These are phyloP conservation scores for Monilinia fructicola DNA, from an alignment of 2,329 filamentous ascomycete species.

Conservation along the genomic window DNA sequence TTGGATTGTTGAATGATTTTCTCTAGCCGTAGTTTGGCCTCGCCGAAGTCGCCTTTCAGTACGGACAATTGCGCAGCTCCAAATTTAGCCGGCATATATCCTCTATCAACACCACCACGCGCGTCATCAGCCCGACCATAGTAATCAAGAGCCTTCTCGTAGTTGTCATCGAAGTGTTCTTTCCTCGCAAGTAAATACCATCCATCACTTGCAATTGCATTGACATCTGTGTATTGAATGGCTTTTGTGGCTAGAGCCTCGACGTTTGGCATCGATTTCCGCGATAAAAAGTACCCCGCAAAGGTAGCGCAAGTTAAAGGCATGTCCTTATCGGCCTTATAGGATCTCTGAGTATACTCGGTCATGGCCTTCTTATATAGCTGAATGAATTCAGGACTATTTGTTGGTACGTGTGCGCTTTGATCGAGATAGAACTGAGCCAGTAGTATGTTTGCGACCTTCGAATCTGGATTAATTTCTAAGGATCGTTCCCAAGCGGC, in stretches of 20 bases:
- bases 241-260: conserved; percentile 87
- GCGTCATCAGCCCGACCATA: conserved; percentile 91
- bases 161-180: conserved; percentile 78
- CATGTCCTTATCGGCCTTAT: conserved; percentile 88
- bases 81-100: conserved; percentile 92
- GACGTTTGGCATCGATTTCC: conserved; percentile 76
- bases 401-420: conserved; percentile 78
- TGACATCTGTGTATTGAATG: conserved; percentile 93
- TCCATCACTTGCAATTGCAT: conserved; percentile 93
- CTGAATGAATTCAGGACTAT: conserved; percentile 78
- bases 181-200: conserved; percentile 95
- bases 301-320: conserved; percentile 90
- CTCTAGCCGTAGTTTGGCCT: conserved; percentile 89
- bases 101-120: conserved; percentile 84
- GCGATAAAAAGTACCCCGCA: conserved; percentile 82
- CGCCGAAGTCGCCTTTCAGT: conserved; percentile 78
- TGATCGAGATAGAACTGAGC: conserved; percentile 87
- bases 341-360: conserved; percentile 88
- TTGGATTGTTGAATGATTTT: conserved; percentile 89
- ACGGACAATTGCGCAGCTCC: conserved; percentile 88
- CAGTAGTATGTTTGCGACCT: conserved; percentile 85
- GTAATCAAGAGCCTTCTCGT: conserved; percentile 74
- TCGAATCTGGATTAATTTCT: conserved; percentile 78
- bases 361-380: conserved; percentile 94
- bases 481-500: conserved; percentile 85